These are phyloP conservation scores for Erythrobasidium hasegawianum DNA, from an alignment of 1,284 basidiomycete species.

Conservation along the genomic window DNA sequence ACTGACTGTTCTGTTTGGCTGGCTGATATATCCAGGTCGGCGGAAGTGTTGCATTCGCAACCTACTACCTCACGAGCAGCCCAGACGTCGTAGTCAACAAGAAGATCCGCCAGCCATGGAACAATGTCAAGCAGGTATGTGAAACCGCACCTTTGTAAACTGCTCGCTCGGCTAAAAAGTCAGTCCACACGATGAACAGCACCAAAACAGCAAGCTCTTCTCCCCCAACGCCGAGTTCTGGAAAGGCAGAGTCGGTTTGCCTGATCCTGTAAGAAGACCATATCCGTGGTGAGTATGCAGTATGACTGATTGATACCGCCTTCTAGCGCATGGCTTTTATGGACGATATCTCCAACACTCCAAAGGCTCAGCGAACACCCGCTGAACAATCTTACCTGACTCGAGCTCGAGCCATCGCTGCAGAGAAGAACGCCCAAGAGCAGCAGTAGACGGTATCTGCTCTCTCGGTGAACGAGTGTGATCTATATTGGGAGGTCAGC, in stretches of 20 bases:
- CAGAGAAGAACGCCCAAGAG: conserved; percentile 1
- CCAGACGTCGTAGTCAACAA: conserved; percentile 36
- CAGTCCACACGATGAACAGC: conserved; percentile 19
- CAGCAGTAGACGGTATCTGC: neutral
- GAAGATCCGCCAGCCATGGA: conserved; percentile 32
- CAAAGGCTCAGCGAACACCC: conserved; percentile 4
- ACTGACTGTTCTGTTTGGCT: neutral
- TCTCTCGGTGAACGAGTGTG: no score
- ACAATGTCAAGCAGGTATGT: conserved; percentile 10
- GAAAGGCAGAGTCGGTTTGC: conserved; percentile 23
- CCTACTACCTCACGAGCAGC: conserved; percentile 20
- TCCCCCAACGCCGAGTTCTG: conserved; percentile 30
- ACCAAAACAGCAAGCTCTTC: conserved; percentile 29
- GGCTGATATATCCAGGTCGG: conserved; percentile 19
- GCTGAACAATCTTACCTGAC: conserved; percentile 19
- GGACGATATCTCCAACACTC: conserved; percentile 13
- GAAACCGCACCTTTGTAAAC: neutral
- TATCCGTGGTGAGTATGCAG: neutral
- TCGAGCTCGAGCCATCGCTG: conserved; percentile 5
- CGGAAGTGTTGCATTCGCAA: conserved; percentile 14
- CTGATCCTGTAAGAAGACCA: conserved; percentile 23
- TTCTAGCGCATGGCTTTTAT: conserved; percentile 27
- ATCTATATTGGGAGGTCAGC: no score
- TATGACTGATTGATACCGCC: neutral
- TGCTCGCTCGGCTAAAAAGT: neutral